Percentiles rank a stretch among this genome's conserved stretches.
Conservation (phyloP, 805 yeast genomes). For the Myxozyma sirexii region DNA sequence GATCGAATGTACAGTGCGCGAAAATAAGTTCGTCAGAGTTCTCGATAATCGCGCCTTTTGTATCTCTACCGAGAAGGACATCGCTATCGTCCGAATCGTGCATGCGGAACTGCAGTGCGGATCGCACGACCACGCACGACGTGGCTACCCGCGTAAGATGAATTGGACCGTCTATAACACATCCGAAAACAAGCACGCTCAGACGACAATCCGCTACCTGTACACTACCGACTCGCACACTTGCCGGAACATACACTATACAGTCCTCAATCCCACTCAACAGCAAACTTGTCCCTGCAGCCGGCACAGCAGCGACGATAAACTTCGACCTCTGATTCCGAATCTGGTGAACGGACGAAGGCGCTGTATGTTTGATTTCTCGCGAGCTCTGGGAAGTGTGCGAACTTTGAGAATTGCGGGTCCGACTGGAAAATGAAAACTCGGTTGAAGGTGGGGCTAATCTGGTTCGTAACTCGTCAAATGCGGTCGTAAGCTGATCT, state of each 20-base stretch:
- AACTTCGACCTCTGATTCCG: constrained; percentile 2
- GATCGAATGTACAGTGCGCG: constrained; percentile 5
- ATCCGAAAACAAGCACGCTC: constrained; percentile 13
- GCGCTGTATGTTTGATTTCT: background rate
- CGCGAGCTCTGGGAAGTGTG: background rate
- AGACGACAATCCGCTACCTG: constrained; percentile 13
- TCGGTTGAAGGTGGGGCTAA: constrained; percentile 10
- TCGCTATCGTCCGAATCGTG: constrained; percentile 23
- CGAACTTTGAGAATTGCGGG: constrained; percentile 1
- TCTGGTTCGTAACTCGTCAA: constrained; percentile 2
- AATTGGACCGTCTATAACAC: constrained; percentile 25
- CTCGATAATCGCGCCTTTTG: constrained; percentile 24
- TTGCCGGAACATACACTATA: constrained; percentile 11
- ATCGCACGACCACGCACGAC: constrained; percentile 9
- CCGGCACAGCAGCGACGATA: background rate
- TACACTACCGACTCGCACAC: constrained; percentile 1
- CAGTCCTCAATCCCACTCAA: constrained; percentile 9
- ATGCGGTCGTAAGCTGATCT: constrained; percentile 13
- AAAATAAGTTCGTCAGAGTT: constrained; percentile 18
- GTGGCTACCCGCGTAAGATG: constrained; percentile 16
- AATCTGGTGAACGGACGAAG: constrained; percentile 16
- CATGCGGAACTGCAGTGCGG: constrained; percentile 28
- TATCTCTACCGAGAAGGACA: constrained; percentile 6
- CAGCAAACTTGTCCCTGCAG: constrained; percentile 1
- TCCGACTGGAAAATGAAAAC: constrained; percentile 23